These are phyloP conservation scores for Plectranthus barbatus DNA, from an alignment of 257 asterid species.

Conservation along the genomic window DNA sequence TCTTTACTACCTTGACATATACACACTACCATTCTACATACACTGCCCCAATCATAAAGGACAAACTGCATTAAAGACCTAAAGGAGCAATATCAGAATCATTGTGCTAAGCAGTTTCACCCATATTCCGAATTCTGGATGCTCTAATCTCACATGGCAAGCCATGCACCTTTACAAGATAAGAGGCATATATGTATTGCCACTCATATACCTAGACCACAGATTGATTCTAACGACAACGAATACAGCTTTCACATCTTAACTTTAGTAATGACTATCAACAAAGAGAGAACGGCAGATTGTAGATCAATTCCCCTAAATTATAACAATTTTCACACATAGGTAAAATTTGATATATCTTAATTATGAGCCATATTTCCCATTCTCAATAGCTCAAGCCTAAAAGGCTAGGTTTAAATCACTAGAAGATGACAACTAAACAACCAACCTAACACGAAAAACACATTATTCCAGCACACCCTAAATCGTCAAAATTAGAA, in stretches of 20 bases:
- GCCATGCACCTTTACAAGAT: neutral
- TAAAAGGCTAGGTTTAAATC: constrained; percentile 3
- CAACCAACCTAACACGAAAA: neutral
- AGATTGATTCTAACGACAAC: neutral
- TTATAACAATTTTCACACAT: neutral
- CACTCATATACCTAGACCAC: neutral
- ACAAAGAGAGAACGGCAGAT: neutral
- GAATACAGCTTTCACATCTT: neutral
- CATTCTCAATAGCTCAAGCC: neutral
- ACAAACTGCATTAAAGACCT: constrained; percentile 1
- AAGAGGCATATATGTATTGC: neutral
- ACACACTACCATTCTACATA: too few relatives aligned
- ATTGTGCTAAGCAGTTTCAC: neutral
- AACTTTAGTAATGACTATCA: neutral
- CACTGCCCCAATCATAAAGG: neutral
- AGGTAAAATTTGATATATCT: neutral
- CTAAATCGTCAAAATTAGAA: constrained; percentile 6
- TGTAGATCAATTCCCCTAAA: neutral
- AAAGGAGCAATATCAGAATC: neutral
- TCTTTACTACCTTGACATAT: neutral
- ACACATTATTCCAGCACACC: constrained; percentile 1
- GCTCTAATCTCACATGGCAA: neutral
- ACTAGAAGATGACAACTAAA: neutral
- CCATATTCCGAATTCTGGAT: neutral
- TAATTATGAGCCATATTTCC: neutral